phyloP scores from a whole-genome alignment of 1,139 yeast species.

The Kodamaea derodonti region DNA sequence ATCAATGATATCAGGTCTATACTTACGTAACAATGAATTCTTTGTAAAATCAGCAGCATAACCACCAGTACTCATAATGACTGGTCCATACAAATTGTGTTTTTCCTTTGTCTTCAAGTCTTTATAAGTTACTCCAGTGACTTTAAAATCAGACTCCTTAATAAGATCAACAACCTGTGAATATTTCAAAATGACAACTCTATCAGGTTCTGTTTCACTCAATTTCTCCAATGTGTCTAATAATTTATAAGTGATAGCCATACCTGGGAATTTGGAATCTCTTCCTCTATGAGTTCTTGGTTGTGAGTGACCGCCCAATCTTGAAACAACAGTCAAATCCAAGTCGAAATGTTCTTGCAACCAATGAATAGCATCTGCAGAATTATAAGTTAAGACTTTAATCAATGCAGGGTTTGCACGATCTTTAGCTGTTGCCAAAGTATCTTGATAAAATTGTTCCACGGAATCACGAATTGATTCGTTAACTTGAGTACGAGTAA shows the following conservation, averaged over 20 bases:
- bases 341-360: slow-evolving; percentile 57
- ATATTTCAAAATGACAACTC: slow-evolving; percentile 50
- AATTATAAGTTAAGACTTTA: slow-evolving; percentile 46
- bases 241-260: slow-evolving; percentile 67
- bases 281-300: slow-evolving; percentile 75
- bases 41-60: slow-evolving; percentile 60
- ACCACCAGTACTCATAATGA: slow-evolving; percentile 80
- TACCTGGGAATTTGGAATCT: slow-evolving; percentile 66
- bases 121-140: slow-evolving; percentile 49
- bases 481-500: slow-evolving; percentile 56
- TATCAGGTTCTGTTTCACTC: slow-evolving; percentile 46
- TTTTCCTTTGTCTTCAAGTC: slow-evolving; percentile 34
- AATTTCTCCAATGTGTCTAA: slow-evolving; percentile 50
- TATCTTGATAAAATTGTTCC: slow-evolving; percentile 60
- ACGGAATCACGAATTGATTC: slow-evolving; percentile 52
- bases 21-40: slow-evolving; percentile 46
- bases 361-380: slow-evolving; percentile 69
- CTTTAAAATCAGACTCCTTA: slow-evolving; percentile 23
- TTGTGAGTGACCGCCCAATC: slow-evolving; percentile 72
- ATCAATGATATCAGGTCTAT: slow-evolving; percentile 58
- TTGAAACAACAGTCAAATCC: slow-evolving; percentile 61
- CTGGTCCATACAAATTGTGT: slow-evolving; percentile 46
- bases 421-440: slow-evolving; percentile 61
- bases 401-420: slow-evolving; percentile 55
- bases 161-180: slow-evolving; percentile 55